Percentiles rank a stretch among this genome's conserved stretches.
Evolutionary conservation across 257 asterid genomes (phyloP).

Genomic region (Lithospermum erythrorhizon): DNA sequence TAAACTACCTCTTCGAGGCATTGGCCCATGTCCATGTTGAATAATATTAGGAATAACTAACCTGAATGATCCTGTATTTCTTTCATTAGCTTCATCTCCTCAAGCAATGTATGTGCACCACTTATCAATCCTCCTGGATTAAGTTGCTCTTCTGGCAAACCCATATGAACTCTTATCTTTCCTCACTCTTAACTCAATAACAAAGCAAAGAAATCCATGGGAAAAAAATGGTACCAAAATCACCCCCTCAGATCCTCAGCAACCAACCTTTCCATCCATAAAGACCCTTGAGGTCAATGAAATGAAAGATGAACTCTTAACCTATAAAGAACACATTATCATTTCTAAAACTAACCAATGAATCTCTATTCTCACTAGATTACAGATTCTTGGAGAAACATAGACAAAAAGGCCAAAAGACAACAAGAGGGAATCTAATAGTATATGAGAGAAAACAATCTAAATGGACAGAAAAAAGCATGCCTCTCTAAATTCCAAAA

Average conservation of each 20-base stretch:
- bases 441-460: slow-evolving; percentile 42
- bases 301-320: background rate
- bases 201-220: slow-evolving; percentile 23
- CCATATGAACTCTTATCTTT: slow-evolving; percentile 26
- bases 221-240: background rate
- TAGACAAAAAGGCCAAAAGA: slow-evolving; percentile 23
- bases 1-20: too few species aligned
- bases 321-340: slow-evolving; percentile 2
- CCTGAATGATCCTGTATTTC: slow-evolving; percentile 81
- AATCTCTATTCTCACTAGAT: background rate
- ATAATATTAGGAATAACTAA: slow-evolving; percentile 15
- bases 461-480: slow-evolving; percentile 31
- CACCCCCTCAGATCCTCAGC: background rate
- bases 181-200: slow-evolving; percentile 13
- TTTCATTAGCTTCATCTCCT: slow-evolving; percentile 68
- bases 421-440: slow-evolving; percentile 40
- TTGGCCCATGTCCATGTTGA: too few species aligned
- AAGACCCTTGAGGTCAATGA: slow-evolving; percentile 13
- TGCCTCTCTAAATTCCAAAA: slow-evolving; percentile 56
- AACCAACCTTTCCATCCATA: slow-evolving; percentile 2
- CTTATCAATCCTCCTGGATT: slow-evolving; percentile 45
- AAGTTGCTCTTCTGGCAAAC: slow-evolving; percentile 43
- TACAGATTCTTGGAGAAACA: slow-evolving; percentile 18
- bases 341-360: slow-evolving; percentile 6
- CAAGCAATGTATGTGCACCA: slow-evolving; percentile 51